Base-by-base conservation (phyloP, 2,329 filamentous ascomycete genomes). In the Parastagonospora nodorum region DNA sequence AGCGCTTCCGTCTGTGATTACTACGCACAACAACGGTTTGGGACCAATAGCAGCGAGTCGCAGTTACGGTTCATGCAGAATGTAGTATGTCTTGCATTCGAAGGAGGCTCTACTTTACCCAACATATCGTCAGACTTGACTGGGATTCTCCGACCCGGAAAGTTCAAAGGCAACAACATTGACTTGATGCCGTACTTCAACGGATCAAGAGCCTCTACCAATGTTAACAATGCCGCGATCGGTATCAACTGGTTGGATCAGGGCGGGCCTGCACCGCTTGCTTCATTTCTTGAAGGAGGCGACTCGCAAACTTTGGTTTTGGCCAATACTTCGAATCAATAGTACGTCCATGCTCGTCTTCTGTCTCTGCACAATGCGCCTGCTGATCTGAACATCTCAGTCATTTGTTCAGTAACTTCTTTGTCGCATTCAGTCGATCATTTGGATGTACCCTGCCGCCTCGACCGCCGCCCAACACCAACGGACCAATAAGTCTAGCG, bases 221-320 rank as follows among this genome's bases (percentile, higher is more conserved):
- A 45, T n/a, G 42, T 45, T 19, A 45, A 45, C 42, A 45, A 45
- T 16, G 42, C 42, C 14, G 33, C 42, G 35, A 45, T 45, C 12
- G 42, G 42, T 19, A 45, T 45, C 35, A 45, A 45, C 24, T 45
- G 42, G 42, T 12, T 45, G 27, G 42, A 45, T 38, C 42, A 45
- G 28, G 42, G 42, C 11, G 42, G 42, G 8, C 29, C 42, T 30
- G 38, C 42, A 12, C 42, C 42, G 9, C 42, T 45, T 19, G 42
- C 42, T 16, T 33, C 42, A 3, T 45, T 45, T 19, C 42, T 45
- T n/a, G 42, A 33, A 27, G 42, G 42, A 27, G 42, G 42, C 27
- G 42, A 45, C 7, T 38, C 42, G 2, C 24, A 45, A n/a, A 37
- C 16, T 4, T n/a, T 45, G 11, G 28, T 30, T 38, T 27, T 45